Base-by-base conservation (phyloP, 139 green algal genomes). In the Chara braunii region DNA sequence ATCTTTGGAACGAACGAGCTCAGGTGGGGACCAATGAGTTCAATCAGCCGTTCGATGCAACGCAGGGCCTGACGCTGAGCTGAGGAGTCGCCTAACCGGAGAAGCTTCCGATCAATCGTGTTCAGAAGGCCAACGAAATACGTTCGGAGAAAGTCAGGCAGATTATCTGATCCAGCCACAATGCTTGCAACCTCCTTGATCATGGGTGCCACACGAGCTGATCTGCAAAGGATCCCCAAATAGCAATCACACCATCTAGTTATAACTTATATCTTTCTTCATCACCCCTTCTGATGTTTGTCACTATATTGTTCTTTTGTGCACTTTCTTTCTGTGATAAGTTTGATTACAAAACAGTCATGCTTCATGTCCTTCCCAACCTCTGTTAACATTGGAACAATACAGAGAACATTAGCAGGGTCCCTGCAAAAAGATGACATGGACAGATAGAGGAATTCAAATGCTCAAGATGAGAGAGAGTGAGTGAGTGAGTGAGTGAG, bases 1-100 rank as follows among this genome's bases (percentile, higher is more conserved):
- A 74, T 45, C 44, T 74, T 74, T 12, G 65, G 65, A 4, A 63
- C 65, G 56, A 74, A 74, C 18, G 57, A 14, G 1, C 11, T 60
- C 18, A 74, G 43, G 23, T 72, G 37, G 14, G 57, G 40, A 0
- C 34, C 44, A 6, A 72, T 62, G 1, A 74, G 34, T 22, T 72
- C 62, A 7, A 60, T 29, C 1, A 74, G 65, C 7, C 31, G 24
- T 11, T 37, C 65, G 9, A 74, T 72, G 57, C 37, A 63, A 26
- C 32, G 32, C 1, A 74, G 34, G 23, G 32, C 65, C 33, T 72
- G 55, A 23, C 5, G 18, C 60, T 72, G 34, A 14, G n/a, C 12
- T 11, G 3, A n/a, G 6, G 31, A n/a, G 32, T 65, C 14, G 22
- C 57, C 23, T 18, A 14, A 37, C 36, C 65, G 43, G 24, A 74